Base-by-base conservation (phyloP, 2,329 filamentous ascomycete species). In the Fusarium marasasianum region DNA sequence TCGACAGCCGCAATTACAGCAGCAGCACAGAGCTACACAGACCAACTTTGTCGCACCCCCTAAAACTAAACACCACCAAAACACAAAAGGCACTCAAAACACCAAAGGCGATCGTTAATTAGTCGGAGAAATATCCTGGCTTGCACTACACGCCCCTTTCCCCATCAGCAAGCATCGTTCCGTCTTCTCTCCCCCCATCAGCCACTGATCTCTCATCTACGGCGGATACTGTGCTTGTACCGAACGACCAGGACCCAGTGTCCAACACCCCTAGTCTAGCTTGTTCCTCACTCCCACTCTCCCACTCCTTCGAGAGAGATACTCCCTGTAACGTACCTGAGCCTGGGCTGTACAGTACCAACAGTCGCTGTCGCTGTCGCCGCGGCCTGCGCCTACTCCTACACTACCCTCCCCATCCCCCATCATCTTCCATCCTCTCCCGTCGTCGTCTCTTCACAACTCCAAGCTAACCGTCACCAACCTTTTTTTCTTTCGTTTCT, bases 111-210 rank as follows among this genome's bases (percentile, higher is more conserved):
- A 76, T 75, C 73, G 65, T 55, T 75, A 66, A 77, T 76, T 71
- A 54, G 58, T 59, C 69, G 75, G 75, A 75, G 75, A 74, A 75
- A 75, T 76, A 73, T 66, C 59, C 63, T 60, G 63, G 73, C 60
- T 33, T 37, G 60, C 60, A 58, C 67, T 31, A 66, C 62, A 66
- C 65, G 38, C 66, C 62, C 67, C 57, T 50, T 64, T 66, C 66
- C 57, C 40, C 51, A 41, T 35, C 44, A 44, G 51, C 63, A 62
- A 40, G 45, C 58, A 60, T 64, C 64, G 66, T 65, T 72, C 63
- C 63, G 53, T 69, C 55, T 47, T 69, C 29, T 63, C 29, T 68
- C 41, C 55, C 35, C 61, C 41, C 67, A 55, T 64, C 51, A 58
- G 68, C 57, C 66, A 62, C 55, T 62, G 59, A 31, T 58, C 61